Evolutionary conservation across 352 stramenopile species (phyloP).

Genomic region (Globisporangium viniferum): DNA sequence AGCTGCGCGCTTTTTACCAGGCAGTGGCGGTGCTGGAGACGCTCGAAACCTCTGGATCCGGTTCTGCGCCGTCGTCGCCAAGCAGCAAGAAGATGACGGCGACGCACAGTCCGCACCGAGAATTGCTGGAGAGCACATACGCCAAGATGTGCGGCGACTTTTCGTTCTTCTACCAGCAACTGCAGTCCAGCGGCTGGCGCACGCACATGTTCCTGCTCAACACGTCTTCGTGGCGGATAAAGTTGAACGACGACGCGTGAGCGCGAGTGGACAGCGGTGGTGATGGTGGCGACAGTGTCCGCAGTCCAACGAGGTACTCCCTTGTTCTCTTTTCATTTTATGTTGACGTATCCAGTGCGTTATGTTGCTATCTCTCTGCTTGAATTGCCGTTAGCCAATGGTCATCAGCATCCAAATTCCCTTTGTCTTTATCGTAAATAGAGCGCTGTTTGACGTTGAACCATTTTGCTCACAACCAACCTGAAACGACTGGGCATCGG

Average conservation of each 20-base stretch:
- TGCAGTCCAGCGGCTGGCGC: constrained; percentile 61
- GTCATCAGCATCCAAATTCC: neutral
- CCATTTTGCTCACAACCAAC: neutral
- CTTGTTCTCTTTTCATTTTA: neutral
- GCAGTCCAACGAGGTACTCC: neutral
- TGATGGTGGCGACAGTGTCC: neutral
- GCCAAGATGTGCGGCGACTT: constrained; percentile 53
- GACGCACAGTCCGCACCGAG: neutral
- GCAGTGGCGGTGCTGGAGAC: constrained; percentile 52
- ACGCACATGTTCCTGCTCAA: constrained; percentile 76
- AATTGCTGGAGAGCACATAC: constrained; percentile 46
- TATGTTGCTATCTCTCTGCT: neutral
- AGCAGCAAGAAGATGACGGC: constrained; percentile 13
- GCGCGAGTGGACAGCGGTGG: neutral
- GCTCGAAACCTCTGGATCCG: constrained; percentile 16
- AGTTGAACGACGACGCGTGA: constrained; percentile 43
- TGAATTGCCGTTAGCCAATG: neutral
- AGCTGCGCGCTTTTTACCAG: constrained; percentile 75
- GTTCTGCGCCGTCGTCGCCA: constrained; percentile 13
- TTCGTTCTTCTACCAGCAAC: constrained; percentile 56
- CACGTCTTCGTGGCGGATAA: constrained; percentile 62
- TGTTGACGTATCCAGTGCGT: neutral
- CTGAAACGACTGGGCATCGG: neutral
- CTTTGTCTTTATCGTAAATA: neutral
- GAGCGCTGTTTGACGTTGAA: neutral